Base-by-base conservation (phyloP, 148 eudicot species). In the Heliosperma pusillum region DNA sequence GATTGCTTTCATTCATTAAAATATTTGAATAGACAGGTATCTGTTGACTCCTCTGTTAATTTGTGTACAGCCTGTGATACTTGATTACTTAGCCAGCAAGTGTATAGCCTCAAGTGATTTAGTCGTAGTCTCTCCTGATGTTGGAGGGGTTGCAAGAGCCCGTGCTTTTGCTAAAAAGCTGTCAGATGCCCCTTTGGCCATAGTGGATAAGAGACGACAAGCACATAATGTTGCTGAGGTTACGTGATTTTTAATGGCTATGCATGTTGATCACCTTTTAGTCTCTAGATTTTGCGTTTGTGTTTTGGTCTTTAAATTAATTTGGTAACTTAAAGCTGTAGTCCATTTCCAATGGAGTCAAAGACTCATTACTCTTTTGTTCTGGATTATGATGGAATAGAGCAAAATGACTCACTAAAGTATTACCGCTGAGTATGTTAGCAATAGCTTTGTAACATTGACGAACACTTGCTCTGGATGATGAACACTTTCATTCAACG, bases 131-230 rank as follows among this genome's bases (percentile, higher is more conserved):
- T 93, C 98, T 70, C 98, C 98, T 76, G 98, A 93, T 81, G 98
- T 93, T 81, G 98, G 98, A 78, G 98, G 98, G 62, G 98, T 93
- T 82, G 98, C 98, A 25, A 88, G 98, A 81, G 98, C 98, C 56
- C 92, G 98, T 81, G 92, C 97, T 20, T 93, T 93, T 85, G 98
- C 98, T 2, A 93, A 93, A 82, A 93, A 93, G 81, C 75, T 93
- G 77, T 90, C 96, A 52, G 98, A 93, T 88, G 98, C 98, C 24
- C 98, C 98, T 77, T 78, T 93, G 73, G 98, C 98, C 56, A 93
- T 93, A 78, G 98, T 93, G 71, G 98, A 93, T 82, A 93, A 93
- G 87, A 89, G 98, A 81, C 92, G 98, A 26, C 88, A 89, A 61
- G 91, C 89, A 7, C 98, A 93, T 82, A 93, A 93, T 81, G 86